These are phyloP conservation scores for Penicillium sp. DNA, from an alignment of 2,329 filamentous ascomycete species.

Conservation along the genomic window DNA sequence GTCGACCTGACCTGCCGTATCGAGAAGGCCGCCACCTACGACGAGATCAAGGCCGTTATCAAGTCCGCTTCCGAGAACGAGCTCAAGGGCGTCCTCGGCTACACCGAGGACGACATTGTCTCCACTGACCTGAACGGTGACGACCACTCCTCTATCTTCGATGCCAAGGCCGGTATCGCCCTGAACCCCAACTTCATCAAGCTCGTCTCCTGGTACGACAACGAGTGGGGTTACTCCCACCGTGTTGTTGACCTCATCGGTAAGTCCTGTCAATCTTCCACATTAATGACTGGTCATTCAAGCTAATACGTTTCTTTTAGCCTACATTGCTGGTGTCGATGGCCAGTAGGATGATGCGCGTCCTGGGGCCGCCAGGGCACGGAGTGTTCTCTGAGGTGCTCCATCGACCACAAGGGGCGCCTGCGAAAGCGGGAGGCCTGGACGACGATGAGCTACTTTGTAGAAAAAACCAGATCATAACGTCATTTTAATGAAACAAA, in stretches of 20 bases:
- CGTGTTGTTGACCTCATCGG: constrained; percentile 75
- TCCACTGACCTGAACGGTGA: constrained; percentile 92
- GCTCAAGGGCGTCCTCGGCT: constrained; percentile 87
- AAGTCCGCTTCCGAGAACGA: constrained; percentile 80
- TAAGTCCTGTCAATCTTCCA: constrained; percentile 30
- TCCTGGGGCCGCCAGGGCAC: constrained; percentile 29
- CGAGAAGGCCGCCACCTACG: constrained; percentile 72
- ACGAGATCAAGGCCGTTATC: constrained; percentile 88
- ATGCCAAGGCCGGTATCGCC: constrained; percentile 97
- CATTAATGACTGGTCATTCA: not conserved
- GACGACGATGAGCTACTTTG: constrained; percentile 3
- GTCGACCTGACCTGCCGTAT: constrained; percentile 94
- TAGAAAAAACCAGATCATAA: constrained; percentile 24
- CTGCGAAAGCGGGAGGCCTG: not conserved
- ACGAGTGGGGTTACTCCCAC: constrained; percentile 99
- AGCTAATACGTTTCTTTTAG: constrained; percentile 37
- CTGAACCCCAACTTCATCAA: constrained; percentile 99
- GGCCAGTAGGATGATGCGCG: constrained; percentile 42
- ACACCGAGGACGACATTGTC: constrained; percentile 97
- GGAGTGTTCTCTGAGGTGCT: constrained; percentile 35
- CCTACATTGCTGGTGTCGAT: constrained; percentile 77
- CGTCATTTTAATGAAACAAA: constrained; percentile 29
- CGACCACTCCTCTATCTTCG: constrained; percentile 93
- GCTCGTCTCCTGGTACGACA: constrained; percentile 97
- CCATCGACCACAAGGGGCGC: not conserved